Evolutionary conservation across 495 filamentous ascomycete genomes (phyloP).

Genomic region (Penicillium waksmanii): DNA sequence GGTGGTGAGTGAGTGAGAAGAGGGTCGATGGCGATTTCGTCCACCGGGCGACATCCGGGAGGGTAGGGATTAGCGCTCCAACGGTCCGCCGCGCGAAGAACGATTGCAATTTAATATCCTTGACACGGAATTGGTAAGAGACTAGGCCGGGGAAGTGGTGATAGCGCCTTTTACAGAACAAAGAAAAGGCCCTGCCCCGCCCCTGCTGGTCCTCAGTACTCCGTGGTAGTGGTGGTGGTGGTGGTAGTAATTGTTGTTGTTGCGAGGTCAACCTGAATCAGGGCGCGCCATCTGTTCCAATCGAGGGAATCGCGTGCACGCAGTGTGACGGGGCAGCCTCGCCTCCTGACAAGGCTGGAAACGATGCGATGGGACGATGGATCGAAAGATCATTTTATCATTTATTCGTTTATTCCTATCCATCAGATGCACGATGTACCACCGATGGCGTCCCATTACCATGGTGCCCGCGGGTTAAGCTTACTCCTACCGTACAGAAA

Average conservation of each 20-base stretch:
- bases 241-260: not conserved
- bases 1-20: not conserved
- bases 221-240: too few species aligned
- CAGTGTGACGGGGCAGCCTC: not conserved
- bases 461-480: constrained; percentile 19
- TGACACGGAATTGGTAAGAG: not conserved
- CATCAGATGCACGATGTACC: constrained; percentile 4
- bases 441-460: constrained; percentile 4
- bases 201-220: not conserved
- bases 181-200: not conserved
- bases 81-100: not conserved
- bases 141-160: constrained; percentile 1
- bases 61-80: constrained; percentile 1
- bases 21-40: not conserved
- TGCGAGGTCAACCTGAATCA: constrained; percentile 8
- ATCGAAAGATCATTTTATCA: not conserved
- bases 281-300: constrained; percentile 22
- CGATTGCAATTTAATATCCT: constrained; percentile 4
- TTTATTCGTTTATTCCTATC: not conserved
- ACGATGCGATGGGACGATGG: not conserved
- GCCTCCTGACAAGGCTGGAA: not conserved
- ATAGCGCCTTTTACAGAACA: not conserved
- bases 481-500: constrained; percentile 1
- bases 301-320: not conserved
- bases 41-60: constrained; percentile 6